Base-by-base conservation (phyloP, 1,284 basidiomycete genomes). In the Phaffia rhodozyma region DNA sequence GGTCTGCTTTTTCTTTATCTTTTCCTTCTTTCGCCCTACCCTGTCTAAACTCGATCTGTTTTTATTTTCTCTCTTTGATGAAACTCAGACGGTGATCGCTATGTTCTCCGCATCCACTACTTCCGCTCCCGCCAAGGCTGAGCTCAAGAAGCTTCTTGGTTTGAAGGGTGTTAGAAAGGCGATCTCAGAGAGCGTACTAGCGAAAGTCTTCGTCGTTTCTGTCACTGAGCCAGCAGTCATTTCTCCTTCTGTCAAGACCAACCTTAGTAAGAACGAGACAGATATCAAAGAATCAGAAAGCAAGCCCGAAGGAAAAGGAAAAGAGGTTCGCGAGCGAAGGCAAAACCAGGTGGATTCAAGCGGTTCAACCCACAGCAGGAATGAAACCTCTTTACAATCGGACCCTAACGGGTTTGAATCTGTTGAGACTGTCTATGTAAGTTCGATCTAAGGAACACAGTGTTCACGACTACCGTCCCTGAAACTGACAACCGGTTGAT, bases 111-210 rank as follows among this genome's bases (percentile, higher is more conserved):
- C 86, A 16, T 82, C 88, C 0, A 82, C 82, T 1, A 87, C 90
- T 7, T 85, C 86, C 0, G 84, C 93, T 69, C 85, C 84, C 9
- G 94, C 93, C 3, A 85, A 89, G 57, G 83, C 90, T 0, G 93
- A 97, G 73, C 79, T 98, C 61, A 97, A 97, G 78, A 92, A 89
- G 72, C 88, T 92, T 72, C 81, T 98, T 79, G 76, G 83, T 2
- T 88, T 86, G 73, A 87, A 87, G 73, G 82, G 82, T 57, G 87
- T 94, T 47, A 82, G 91, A 55, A 96, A 94, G 75, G 83, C 85
- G 6, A 92, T 93, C 50, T 72, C 75, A 11, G 80, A 82, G 30
- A 71, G 69, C 18, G 76, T 82, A 56, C 70, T 81, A 1, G 67
- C 69, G 1, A 72, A 75, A 5, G 75, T 80, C 1, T 72, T 80